A percentile compares a stretch with the other conserved stretches of the same genome.
These are phyloP conservation scores for Didymella glomerata DNA, from an alignment of 2,329 filamentous ascomycete species.

Conservation along the genomic window DNA sequence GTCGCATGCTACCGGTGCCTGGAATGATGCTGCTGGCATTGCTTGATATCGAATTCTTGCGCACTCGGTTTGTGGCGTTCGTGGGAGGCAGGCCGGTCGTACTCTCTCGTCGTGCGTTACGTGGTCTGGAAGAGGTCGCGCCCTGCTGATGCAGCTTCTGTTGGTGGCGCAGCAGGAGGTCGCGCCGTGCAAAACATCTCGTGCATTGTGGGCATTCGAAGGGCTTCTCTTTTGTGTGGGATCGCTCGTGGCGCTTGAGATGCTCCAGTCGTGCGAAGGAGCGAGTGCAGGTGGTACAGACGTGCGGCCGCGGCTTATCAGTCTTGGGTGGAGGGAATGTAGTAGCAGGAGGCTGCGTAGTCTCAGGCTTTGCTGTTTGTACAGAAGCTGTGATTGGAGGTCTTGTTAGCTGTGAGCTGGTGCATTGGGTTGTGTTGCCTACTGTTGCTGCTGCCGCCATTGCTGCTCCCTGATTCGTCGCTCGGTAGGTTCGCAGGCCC, in stretches of 20 bases:
- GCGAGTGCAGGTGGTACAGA: slow-evolving; percentile 88
- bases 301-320: slow-evolving; percentile 94
- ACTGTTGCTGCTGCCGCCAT: slow-evolving; percentile 46
- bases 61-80: slow-evolving; percentile 75
- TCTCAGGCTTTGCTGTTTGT: slow-evolving; percentile 45
- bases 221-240: slow-evolving; percentile 98
- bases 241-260: slow-evolving; percentile 94
- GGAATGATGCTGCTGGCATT: slow-evolving; percentile 58
- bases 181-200: slow-evolving; percentile 91
- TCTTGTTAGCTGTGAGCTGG: slow-evolving; percentile 30
- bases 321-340: slow-evolving; percentile 86
- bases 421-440: slow-evolving; percentile 24
- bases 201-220: slow-evolving; percentile 97
- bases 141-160: slow-evolving; percentile 97
- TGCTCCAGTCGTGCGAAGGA: slow-evolving; percentile 96
- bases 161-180: slow-evolving; percentile 91
- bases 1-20: slow-evolving; percentile 72
- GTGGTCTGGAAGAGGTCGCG: slow-evolving; percentile 83
- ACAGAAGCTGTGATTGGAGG: slow-evolving; percentile 38
- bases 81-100: slow-evolving; percentile 73
- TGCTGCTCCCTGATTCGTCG: slow-evolving; percentile 40
- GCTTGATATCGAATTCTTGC: slow-evolving; percentile 89
- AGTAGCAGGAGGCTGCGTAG: slow-evolving; percentile 35
- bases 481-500: slow-evolving; percentile 39
- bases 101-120: slow-evolving; percentile 86